Evolutionary conservation across 2,329 filamentous ascomycete genomes (phyloP), one percentile per base, ranked within the genome.

Genomic region (Anthostomella pinea): DNA sequence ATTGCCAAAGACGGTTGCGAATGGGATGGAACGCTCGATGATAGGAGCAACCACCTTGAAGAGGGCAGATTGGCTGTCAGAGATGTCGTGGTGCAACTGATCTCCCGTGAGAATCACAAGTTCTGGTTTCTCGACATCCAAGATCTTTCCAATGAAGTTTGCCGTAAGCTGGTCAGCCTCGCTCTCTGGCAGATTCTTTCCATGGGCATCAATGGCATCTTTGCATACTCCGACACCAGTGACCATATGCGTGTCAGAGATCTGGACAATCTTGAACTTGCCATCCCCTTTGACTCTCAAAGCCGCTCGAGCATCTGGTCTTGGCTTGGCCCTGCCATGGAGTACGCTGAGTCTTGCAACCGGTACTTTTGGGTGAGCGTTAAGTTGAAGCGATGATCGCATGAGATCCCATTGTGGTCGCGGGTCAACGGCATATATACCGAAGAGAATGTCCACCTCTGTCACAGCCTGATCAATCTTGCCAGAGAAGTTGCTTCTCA

Each of bases 201-300:
- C 58, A 47, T 63, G 17, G 22, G 51, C 59, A 56, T 61, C 58
- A 35, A 59, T 49, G 32, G 57, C 53, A 45, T 60, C 57, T 39
- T 43, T 51, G 43, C 56, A 58, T 28, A 49, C 40, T n/a, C 57
- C 57, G 16, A 51, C 38, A 26, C 54, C 56, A 41, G 55, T 57
- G 5, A 55, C 53, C 56, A 59, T 57, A 41, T 59, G 55, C 20
- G 51, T 56, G 38, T 61, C 54, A 11, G 81, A 78, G 27, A 83
- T 66, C 56, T 87, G 83, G 64, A 86, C 73, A 45, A 87, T 83
- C 63, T 85, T 87, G 63, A 86, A 86, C 46, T 75, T 82, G 26
- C 82, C 82, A 56, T 83, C 77, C 46, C 81, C 80, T 28, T 74
- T 69, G 44, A 85, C 79, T 41, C 78, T 73, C n/a, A 67, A 49